Percentiles rank a stretch among this genome's conserved stretches.
Conservation (phyloP, 352 stramenopile genomes). For the Globisporangium spiculum region DNA sequence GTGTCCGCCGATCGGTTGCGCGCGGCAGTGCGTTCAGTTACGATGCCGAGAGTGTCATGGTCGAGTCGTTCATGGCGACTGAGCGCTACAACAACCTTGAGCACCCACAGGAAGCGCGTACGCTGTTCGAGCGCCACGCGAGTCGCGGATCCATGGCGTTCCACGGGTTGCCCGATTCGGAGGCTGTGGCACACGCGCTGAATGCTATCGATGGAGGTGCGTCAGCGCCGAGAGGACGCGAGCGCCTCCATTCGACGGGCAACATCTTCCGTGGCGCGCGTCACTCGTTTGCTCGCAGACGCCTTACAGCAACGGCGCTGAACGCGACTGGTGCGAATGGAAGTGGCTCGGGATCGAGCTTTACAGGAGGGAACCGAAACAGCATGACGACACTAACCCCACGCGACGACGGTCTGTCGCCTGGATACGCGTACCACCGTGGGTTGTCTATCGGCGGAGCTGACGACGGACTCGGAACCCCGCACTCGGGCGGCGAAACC, state of each 20-base stretch:
- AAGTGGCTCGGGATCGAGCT: slow-evolving; percentile 4
- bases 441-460: neutral
- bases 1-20: slow-evolving; percentile 30
- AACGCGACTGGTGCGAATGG: slow-evolving; percentile 2
- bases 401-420: neutral
- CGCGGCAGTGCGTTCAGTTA: slow-evolving; percentile 86
- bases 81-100: slow-evolving; percentile 53
- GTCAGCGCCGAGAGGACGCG: slow-evolving; percentile 12
- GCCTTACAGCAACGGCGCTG: slow-evolving; percentile 47
- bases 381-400: slow-evolving; percentile 1
- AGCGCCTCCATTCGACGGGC: slow-evolving; percentile 37
- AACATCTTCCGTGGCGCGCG: slow-evolving; percentile 68
- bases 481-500: slow-evolving; percentile 19
- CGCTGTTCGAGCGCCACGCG: slow-evolving; percentile 75
- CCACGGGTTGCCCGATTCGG: slow-evolving; percentile 42
- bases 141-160: slow-evolving; percentile 85
- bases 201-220: slow-evolving; percentile 12
- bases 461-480: slow-evolving; percentile 22
- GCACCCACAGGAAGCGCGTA: slow-evolving; percentile 35
- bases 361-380: neutral
- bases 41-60: slow-evolving; percentile 87
- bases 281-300: slow-evolving; percentile 46
- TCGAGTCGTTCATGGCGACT: slow-evolving; percentile 84
- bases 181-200: slow-evolving; percentile 16
- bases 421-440: neutral